Base-by-base conservation (phyloP, 352 stramenopile genomes). In the Pythium brachiatum region DNA sequence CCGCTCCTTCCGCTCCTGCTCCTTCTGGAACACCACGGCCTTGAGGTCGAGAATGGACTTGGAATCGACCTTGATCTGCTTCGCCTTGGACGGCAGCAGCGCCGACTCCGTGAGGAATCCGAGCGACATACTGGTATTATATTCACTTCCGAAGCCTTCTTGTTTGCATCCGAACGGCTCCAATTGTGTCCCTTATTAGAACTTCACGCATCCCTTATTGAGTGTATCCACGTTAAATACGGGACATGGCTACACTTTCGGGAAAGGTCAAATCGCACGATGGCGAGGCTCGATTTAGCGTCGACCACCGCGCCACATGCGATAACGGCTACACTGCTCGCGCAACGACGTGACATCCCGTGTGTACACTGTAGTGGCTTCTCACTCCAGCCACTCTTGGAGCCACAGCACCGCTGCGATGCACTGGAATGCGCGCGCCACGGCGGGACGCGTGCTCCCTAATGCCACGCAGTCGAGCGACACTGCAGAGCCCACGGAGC, bases 81-180 rank as follows among this genome's bases (percentile, higher is more conserved):
- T 97, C 25, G 83, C 88, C 73, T 95, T 96, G 63, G 86, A 95
- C 64, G 88, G 90, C 73, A 97, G 72, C 43, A 97, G 85, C 56
- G 90, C 90, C 58, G 84, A 95, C 79, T 97, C 88, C 3, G 90
- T 96, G n/a, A 97, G 69, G 71, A 96, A 97, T 46, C 90, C 90
- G 9, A 97, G 79, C 64, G 87, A 96, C 88, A 97, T 97, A 23
- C 3, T 71, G 32, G 27, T 27, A 26, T n/a, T n/a, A n/a, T n/a
- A n/a, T n/a, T n/a, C n/a, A n/a, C n/a, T n/a, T n/a, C n/a, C 12
- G 47, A 32, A 41, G 29, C 26, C 23, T 39, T 53, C 16, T 2
- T 51, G 16, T 61, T 39, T 32, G 26, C 21, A n/a, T 61, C 43
- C n/a, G 9, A 23, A 20, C 48, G n/a, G 15, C 34, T 27, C 3